These are phyloP conservation scores for Phaeosphaeriaceae sp. DNA, from an alignment of 2,329 filamentous ascomycete genomes.

Conservation along the genomic window DNA sequence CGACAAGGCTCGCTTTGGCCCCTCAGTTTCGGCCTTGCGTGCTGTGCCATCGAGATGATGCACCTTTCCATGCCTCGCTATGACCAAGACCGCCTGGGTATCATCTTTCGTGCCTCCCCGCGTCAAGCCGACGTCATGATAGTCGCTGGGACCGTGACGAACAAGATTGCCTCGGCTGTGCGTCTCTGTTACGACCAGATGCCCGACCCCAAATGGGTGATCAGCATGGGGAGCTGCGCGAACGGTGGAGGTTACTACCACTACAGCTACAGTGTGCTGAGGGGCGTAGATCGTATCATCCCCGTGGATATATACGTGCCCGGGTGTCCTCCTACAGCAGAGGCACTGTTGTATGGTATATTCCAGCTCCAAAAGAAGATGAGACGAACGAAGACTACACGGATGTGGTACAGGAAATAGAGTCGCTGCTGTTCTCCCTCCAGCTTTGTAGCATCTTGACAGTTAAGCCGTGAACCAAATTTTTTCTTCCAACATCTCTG, in stretches of 20 bases:
- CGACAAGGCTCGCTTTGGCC: constrained; percentile 90
- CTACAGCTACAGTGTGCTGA: constrained; percentile 81
- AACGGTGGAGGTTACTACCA: constrained; percentile 89
- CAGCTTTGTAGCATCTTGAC: too few species aligned
- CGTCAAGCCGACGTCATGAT: constrained; percentile 95
- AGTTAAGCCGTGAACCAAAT: too few species aligned
- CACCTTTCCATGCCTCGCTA: constrained; percentile 87
- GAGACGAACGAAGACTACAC: constrained; percentile 63
- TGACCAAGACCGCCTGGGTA: constrained; percentile 88
- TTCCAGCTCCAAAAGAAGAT: constrained; percentile 84
- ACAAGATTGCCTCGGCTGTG: constrained; percentile 94
- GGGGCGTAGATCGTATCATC: constrained; percentile 80
- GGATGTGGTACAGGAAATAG: constrained; percentile 66
- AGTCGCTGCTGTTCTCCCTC: too few species aligned
- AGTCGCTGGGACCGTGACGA: constrained; percentile 89
- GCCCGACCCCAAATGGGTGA: constrained; percentile 88
- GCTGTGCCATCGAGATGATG: constrained; percentile 96
- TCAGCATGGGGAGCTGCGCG: constrained; percentile 84
- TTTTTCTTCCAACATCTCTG: too few species aligned
- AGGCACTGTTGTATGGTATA: constrained; percentile 67
- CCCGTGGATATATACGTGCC: constrained; percentile 85
- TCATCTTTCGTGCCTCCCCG: constrained; percentile 89
- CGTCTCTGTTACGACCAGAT: constrained; percentile 95
- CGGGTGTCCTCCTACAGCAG: constrained; percentile 68
- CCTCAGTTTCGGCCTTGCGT: constrained; percentile 88